Evolutionary conservation across 306 rosid genomes (phyloP).

Genomic region (Gynostemma pentaphyllum): DNA sequence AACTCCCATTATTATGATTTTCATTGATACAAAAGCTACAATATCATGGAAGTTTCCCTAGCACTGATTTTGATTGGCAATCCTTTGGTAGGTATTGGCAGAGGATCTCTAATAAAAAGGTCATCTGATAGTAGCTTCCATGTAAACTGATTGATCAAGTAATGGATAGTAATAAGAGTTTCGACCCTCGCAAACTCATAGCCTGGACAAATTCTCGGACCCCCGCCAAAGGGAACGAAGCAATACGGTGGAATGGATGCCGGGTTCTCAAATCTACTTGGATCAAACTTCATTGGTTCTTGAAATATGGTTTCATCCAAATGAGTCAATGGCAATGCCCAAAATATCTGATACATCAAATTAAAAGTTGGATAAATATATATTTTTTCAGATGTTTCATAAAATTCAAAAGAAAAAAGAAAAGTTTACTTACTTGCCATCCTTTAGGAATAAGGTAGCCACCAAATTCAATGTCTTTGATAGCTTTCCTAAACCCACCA

Average conservation of each 20-base stretch:
- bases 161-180: constrained; percentile 50
- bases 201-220: constrained; percentile 64
- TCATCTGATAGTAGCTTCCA: constrained; percentile 57
- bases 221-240: constrained; percentile 62
- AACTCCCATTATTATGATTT: background rate
- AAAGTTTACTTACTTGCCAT: constrained; percentile 56
- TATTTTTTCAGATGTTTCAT: background rate
- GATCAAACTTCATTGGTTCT: constrained; percentile 59
- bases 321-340: constrained; percentile 52
- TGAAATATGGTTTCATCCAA: constrained; percentile 46
- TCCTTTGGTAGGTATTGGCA: constrained; percentile 47
- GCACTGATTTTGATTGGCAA: constrained; percentile 18
- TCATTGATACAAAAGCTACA: background rate
- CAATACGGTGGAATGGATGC: constrained; percentile 46
- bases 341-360: constrained; percentile 40
- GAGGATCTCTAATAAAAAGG: constrained; percentile 47
- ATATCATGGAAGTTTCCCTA: background rate
- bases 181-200: constrained; percentile 54
- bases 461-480: constrained; percentile 38
- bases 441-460: constrained; percentile 70
- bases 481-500: constrained; percentile 46
- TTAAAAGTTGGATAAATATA: background rate
- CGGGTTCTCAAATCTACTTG: constrained; percentile 51
- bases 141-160: constrained; percentile 44
- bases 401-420: background rate